Base-by-base conservation (phyloP, 2,329 filamentous ascomycete species). In the Pestalotiopsis sp. region DNA sequence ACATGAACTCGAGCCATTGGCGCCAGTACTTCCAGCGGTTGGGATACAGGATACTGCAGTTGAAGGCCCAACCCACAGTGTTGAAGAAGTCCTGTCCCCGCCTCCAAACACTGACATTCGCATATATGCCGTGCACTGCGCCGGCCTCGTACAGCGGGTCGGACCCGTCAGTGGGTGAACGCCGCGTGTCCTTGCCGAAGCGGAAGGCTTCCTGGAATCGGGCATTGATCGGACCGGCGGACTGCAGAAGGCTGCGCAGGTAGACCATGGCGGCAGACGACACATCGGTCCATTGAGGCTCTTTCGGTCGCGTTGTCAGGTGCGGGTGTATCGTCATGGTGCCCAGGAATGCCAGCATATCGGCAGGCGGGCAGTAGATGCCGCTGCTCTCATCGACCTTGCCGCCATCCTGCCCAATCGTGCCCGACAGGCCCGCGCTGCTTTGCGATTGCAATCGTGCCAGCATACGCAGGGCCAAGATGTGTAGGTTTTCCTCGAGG, bases 11-110 rank as follows among this genome's bases (percentile, higher is more conserved):
- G 14, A 98, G 82, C 92, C 94, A 97, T 7, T 88, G 80, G 72
- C 86, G 89, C 94, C 94, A 98, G 75, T 90, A 86, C 63, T 84
- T 86, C 95, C 96, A 98, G 22, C 95, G 86, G 55, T 87, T 85
- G 1, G 89, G 89, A 72, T 95, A 85, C 39, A 86, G 78, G 1
- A 92, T 86, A 64, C 93, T 94, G 81, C 95, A 98, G 76, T 95
- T 96, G 78, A 98, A 94, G 0, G 93, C 92, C 96, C 96, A 98
- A 3, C 95, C 96, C 0, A 96, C 86, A 0, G 93, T 88, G 56
- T 90, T 87, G 94, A 96, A 99, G 74, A 98, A 97, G 75, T 97
- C 93, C 69, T 92, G 89, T 0, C 91, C 92, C n/a, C 88, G 86
- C 17, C 81, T 82, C 88, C 92, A 97, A 1, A 98, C 70, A 38